Evolutionary conservation across 768 basidiomycete species (phyloP).

Genomic region (Vararia minispora): DNA sequence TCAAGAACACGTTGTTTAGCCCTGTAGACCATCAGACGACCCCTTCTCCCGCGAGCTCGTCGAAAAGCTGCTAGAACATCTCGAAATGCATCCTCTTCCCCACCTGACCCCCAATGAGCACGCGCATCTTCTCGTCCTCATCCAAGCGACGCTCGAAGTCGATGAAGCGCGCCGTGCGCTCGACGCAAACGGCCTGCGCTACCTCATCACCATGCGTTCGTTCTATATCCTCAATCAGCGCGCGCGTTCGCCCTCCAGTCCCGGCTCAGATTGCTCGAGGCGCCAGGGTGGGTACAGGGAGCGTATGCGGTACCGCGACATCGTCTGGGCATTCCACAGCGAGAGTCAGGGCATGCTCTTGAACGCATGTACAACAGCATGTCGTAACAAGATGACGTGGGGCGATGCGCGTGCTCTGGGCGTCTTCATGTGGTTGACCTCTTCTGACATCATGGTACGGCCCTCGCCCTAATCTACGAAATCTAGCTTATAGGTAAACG

Average conservation of each 20-base stretch:
- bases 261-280: conserved; percentile 30
- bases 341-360: conserved; percentile 85
- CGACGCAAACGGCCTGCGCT: conserved; percentile 87
- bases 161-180: conserved; percentile 86
- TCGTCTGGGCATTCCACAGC: conserved; percentile 95
- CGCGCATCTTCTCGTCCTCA: conserved; percentile 70
- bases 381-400: conserved; percentile 85
- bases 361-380: conserved; percentile 55
- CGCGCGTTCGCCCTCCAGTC: conserved; percentile 36
- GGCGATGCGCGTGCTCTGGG: conserved; percentile 79
- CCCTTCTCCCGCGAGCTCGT: conserved; percentile 54
- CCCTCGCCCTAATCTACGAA: neutral
- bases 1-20: conserved; percentile 7
- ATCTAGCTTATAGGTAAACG: conserved; percentile 1
- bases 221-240: conserved; percentile 79
- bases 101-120: conserved; percentile 73
- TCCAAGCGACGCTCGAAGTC: conserved; percentile 82
- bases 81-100: conserved; percentile 56
- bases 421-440: conserved; percentile 79
- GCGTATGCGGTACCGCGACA: conserved; percentile 85
- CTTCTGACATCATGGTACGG: conserved; percentile 66
- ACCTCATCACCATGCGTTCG: conserved; percentile 85
- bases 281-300: conserved; percentile 48
- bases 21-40: conserved; percentile 41
- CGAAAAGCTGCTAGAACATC: conserved; percentile 43